Conservation (phyloP, 192 early-diverging fungal species). For the Kappamyces sp. region DNA sequence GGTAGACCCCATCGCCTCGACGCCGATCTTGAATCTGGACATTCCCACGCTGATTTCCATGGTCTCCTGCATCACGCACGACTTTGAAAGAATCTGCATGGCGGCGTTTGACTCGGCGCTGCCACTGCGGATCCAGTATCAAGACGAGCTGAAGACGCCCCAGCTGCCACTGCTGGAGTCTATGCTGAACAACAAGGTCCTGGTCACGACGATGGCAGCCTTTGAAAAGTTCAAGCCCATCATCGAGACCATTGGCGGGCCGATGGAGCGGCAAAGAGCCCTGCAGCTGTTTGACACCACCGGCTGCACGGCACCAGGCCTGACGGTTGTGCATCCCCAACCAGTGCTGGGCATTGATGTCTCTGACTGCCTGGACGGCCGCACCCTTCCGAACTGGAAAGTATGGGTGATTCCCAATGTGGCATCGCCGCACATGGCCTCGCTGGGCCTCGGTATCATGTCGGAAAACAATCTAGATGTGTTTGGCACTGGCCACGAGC, state of each 20-base stretch:
- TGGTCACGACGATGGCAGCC: conserved; percentile 30
- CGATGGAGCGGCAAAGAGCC: conserved; percentile 25
- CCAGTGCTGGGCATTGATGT: neutral
- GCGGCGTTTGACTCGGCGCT: conserved; percentile 23
- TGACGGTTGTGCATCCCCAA: neutral
- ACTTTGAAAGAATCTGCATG: conserved; percentile 30
- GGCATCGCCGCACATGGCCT: neutral
- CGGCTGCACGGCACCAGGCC: neutral
- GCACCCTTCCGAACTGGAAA: too few species aligned
- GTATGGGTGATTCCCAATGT: neutral
- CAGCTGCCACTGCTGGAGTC: conserved; percentile 20
- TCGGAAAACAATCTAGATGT: conserved; percentile 23
- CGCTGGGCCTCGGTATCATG: neutral
- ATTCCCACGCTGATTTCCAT: conserved; percentile 37
- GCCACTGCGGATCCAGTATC: conserved; percentile 28
- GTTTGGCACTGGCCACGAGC: conserved; percentile 36
- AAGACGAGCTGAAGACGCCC: conserved; percentile 19
- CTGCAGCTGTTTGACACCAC: conserved; percentile 22
- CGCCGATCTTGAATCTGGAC: conserved; percentile 39
- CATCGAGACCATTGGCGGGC: conserved; percentile 30
- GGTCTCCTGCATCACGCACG: conserved; percentile 16
- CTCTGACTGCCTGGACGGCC: neutral
- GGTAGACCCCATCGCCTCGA: conserved; percentile 12
- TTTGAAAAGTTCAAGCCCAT: conserved; percentile 30
- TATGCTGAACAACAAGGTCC: conserved; percentile 11